Evolutionary conservation across 768 basidiomycete species (phyloP), one percentile per base, ranked within the genome.

Genomic region (Crepidotus variabilis): DNA sequence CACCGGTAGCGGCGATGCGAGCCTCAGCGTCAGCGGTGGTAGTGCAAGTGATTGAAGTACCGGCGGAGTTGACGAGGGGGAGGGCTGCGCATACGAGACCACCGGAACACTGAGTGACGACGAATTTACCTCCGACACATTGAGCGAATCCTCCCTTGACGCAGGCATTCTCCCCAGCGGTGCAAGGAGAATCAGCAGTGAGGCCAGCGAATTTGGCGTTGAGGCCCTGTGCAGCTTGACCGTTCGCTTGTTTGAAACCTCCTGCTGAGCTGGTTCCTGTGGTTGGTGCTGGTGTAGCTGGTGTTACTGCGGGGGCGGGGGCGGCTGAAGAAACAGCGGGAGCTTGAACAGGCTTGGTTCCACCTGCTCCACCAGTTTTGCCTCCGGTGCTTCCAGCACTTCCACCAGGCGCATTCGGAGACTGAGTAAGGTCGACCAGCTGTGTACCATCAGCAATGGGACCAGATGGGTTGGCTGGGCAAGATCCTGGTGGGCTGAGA

Each of bases 141-240:
- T 83, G 80, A 20, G 82, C 83, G 56, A 83, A 83, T 2, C 63
- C 67, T 1, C 68, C 67, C 11, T 66, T 62, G 24, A 83, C 67
- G 62, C 82, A 84, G n/a, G 79, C 81, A 14, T 72, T 66, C 66
- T 68, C 54, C 62, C 64, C 61, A 18, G 47, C 62, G 60, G 36
- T 43, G 71, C 86, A 87, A 8, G 76, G 9, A 33, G 84, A 81
- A 57, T 58, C 53, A 2, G 73, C 63, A 22, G 71, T 77, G 23
- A 87, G 75, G 9, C 63, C 66, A 16, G 74, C 70, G 67, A 86
- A 87, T 61, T 83, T 69, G 5, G 72, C 72, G 65, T 84, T 84
- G 33, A 78, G 73, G 8, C 72, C 67, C 63, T 83, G 79, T 10
- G 82, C 81, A 51, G 73, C 77, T 53, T 75, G 65, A n/a, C 80